Percentiles rank a stretch among this genome's conserved stretches.
These are phyloP conservation scores for Trichoderma breve DNA, from an alignment of 2,329 filamentous ascomycete genomes.

Conservation along the genomic window DNA sequence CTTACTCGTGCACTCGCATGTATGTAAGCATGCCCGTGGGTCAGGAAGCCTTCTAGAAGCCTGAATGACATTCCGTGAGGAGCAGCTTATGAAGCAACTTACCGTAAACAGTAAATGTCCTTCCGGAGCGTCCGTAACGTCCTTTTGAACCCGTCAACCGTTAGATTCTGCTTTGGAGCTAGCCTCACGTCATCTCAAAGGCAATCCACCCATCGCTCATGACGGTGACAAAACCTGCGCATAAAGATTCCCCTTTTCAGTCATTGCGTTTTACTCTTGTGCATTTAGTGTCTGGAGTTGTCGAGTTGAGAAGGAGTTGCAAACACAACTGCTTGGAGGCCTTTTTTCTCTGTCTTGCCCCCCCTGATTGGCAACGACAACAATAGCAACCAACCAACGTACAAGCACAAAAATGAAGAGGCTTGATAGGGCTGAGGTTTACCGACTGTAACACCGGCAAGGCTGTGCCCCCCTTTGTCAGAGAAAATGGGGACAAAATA, in stretches of 20 bases:
- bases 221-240: not conserved
- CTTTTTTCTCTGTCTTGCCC: not conserved
- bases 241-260: not conserved
- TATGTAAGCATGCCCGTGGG: conserved; percentile 11
- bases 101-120: not conserved
- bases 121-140: not conserved
- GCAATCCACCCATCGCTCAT: not conserved
- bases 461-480: not conserved
- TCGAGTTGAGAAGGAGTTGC: not conserved
- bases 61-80: not conserved
- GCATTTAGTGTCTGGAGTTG: not conserved
- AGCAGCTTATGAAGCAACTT: not conserved
- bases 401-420: not conserved
- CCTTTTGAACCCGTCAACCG: not conserved
- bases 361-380: not conserved
- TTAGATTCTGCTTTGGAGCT: not conserved
- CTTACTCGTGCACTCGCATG: not conserved
- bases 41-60: conserved; percentile 14
- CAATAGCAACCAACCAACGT: not conserved
- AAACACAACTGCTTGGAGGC: not conserved
- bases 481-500: not conserved
- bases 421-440: conserved; percentile 1
- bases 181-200: conserved; percentile 6
- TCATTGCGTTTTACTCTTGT: not conserved
- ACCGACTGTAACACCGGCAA: not conserved